These are phyloP conservation scores for Cryphonectria nitschkei DNA, from an alignment of 2,329 filamentous ascomycete species.

Conservation along the genomic window DNA sequence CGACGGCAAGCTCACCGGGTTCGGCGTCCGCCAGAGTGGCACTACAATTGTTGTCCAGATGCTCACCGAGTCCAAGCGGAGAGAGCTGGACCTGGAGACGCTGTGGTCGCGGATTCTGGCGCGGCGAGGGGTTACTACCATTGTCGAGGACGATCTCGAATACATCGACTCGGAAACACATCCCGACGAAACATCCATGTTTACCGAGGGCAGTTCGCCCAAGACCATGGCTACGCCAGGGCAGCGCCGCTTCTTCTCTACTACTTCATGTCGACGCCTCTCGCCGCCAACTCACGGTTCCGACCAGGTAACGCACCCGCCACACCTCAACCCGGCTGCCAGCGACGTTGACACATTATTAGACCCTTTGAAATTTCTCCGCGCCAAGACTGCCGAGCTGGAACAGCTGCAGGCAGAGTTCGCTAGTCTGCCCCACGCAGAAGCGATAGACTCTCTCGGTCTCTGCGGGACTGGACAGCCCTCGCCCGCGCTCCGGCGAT, in stretches of 20 bases:
- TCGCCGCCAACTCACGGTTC: slow-evolving; percentile 6
- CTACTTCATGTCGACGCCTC: slow-evolving; percentile 29
- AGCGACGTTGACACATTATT: slow-evolving; percentile 27
- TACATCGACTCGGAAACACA: slow-evolving; percentile 31
- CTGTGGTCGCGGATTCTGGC: slow-evolving; percentile 53
- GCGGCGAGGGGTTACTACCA: slow-evolving; percentile 17
- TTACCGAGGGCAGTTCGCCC: slow-evolving; percentile 23
- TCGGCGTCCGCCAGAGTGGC: slow-evolving; percentile 60
- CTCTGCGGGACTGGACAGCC: slow-evolving; percentile 10
- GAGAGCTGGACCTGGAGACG: slow-evolving; percentile 56
- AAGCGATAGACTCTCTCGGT: slow-evolving; percentile 21
- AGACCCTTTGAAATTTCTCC: slow-evolving; percentile 23
- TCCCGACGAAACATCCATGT: slow-evolving; percentile 22
- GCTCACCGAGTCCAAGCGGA: slow-evolving; percentile 57
- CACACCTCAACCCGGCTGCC: slow-evolving; percentile 15
- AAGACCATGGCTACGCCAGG: slow-evolving; percentile 23
- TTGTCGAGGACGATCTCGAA: slow-evolving; percentile 29
- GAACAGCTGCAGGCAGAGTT: slow-evolving; percentile 25
- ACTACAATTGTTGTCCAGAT: slow-evolving; percentile 61
- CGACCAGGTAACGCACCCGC: slow-evolving; percentile 28
- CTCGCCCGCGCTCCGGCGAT: slow-evolving; percentile 25
- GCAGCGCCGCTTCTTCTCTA: slow-evolving; percentile 32
- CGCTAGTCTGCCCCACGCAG: slow-evolving; percentile 1
- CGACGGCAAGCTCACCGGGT: slow-evolving; percentile 71
- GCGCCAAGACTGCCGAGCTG: slow-evolving; percentile 15